Percentiles rank a stretch among this genome's conserved stretches.
Conservation (phyloP, 345 rosid genomes). For the Aquilaria yunnanensis region DNA sequence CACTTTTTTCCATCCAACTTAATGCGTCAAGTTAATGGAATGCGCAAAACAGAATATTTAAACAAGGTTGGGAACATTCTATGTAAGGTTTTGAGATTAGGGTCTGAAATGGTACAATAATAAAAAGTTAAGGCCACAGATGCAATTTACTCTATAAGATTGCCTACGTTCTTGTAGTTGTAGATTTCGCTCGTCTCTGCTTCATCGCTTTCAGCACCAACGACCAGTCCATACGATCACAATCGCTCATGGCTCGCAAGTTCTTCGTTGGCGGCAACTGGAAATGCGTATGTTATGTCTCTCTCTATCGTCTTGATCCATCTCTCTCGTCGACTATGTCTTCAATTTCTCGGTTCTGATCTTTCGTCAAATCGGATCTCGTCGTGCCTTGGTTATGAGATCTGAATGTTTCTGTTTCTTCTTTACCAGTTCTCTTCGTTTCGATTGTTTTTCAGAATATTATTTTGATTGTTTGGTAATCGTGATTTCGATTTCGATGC, state of each 20-base stretch:
- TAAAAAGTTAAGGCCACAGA: too few relatives aligned
- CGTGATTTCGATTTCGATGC: neutral
- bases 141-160: too few relatives aligned
- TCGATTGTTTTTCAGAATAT: neutral
- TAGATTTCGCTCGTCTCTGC: neutral
- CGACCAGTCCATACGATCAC: neutral
- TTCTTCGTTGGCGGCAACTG: conserved; percentile 87
- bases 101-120: too few relatives aligned
- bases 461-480: neutral
- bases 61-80: too few relatives aligned
- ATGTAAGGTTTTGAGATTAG: too few relatives aligned
- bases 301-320: neutral
- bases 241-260: conserved; percentile 42
- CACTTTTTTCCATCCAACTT: too few relatives aligned
- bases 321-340: neutral
- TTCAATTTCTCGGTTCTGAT: neutral
- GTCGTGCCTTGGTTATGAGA: neutral
- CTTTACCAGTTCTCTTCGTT: neutral
- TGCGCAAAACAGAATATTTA: too few relatives aligned
- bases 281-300: conserved; percentile 51
- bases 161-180: too few relatives aligned
- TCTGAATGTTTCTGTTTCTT: neutral
- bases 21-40: too few relatives aligned
- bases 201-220: conserved; percentile 18
- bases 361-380: neutral